These are phyloP conservation scores for Colletotrichum australisinense DNA, from an alignment of 2,329 filamentous ascomycete species.

Conservation along the genomic window DNA sequence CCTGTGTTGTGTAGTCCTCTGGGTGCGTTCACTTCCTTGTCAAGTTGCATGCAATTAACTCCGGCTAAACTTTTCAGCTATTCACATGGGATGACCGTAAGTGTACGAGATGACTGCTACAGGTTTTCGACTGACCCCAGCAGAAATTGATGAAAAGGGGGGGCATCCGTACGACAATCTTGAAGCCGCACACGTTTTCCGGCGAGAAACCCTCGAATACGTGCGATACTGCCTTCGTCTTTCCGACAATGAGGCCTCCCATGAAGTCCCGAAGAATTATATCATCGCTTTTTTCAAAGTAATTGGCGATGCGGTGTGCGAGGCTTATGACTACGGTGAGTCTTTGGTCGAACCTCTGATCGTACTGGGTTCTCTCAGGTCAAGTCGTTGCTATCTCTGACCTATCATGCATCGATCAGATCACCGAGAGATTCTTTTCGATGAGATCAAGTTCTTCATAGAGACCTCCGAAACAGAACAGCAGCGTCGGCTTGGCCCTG, in stretches of 20 bases:
- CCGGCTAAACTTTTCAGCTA: too few species aligned
- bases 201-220: not conserved
- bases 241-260: not conserved
- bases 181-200: not conserved
- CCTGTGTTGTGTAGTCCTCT: too few species aligned
- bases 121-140: too few species aligned
- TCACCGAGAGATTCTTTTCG: not conserved
- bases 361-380: not conserved
- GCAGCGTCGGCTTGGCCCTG: not conserved
- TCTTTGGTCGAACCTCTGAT: too few species aligned
- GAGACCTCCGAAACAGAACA: not conserved
- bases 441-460: not conserved
- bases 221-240: not conserved
- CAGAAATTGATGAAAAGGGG: too few species aligned
- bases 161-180: not conserved
- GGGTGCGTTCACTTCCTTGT: too few species aligned
- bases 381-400: not conserved
- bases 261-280: not conserved
- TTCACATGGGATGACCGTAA: too few species aligned
- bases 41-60: too few species aligned
- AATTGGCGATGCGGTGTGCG: not conserved
- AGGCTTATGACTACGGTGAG: not conserved
- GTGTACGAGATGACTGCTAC: too few species aligned
- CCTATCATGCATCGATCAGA: not conserved
- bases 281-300: conserved; percentile 2